Base-by-base conservation (phyloP, 331 rosid genomes). In the Malus hybrid region DNA sequence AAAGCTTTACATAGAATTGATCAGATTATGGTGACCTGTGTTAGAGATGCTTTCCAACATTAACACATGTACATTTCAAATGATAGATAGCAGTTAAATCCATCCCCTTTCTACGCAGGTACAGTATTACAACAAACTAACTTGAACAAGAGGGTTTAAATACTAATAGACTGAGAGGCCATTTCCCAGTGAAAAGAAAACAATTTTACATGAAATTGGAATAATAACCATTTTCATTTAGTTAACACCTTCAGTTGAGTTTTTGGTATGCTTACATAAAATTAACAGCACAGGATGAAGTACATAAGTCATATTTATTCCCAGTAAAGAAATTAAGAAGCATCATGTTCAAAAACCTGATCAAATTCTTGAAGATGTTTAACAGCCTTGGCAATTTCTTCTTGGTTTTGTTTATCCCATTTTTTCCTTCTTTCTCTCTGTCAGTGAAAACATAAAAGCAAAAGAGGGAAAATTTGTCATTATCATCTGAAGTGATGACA, bases 341-440 rank as follows among this genome's bases (percentile, higher is more conserved):
- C 16, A 18, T 46, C 27, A 78, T 12, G 66, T 80, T 77, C 82
- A 72, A 71, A 80, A 83, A 93, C 98, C 98, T 93, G 86, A 61
- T 93, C 95, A 81, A 93, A 93, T 65, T 93, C 93, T 79, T 87
- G 82, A 82, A 93, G 93, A 68, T 73, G 74, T 86, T 85, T 87
- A 19, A 93, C 83, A 52, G 91, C 93, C 88, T 82, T 86, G 3
- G 96, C 93, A 82, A 93, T 85, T 82, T 89, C 93, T 79, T 89
- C 93, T 84, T 93, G 96, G 81, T 89, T 90, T 80, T 85, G 83
- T 83, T 90, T 89, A 70, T 90, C 97, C 96, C 96, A 93, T 70
- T 72, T 89, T 85, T 89, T 90, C 89, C 82, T 90, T 84, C 93
- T 83, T 76, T 93, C 96, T 84, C 57, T 81, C 98, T 93, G 88